phyloP scores from a whole-genome alignment of 495 filamentous ascomycete genomes.

The Podospora australis region DNA sequence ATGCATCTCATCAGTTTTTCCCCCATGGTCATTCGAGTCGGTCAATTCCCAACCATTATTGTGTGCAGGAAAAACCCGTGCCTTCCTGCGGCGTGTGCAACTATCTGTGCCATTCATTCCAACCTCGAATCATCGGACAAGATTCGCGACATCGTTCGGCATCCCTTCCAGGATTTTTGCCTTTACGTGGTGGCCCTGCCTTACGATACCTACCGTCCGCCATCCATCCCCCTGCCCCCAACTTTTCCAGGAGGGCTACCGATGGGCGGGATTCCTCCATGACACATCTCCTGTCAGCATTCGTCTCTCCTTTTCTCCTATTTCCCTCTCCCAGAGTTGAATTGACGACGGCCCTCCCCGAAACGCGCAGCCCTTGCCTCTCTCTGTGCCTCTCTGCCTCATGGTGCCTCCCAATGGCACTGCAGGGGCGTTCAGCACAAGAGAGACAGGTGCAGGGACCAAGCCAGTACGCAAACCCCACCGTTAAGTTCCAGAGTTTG shows the following conservation, averaged over 20 bases:
- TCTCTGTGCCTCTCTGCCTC: constrained; percentile 5
- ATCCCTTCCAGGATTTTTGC: too few species aligned
- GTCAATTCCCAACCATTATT: not conserved
- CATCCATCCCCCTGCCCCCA: too few species aligned
- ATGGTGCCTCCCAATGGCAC: constrained; percentile 4
- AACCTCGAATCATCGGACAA: not conserved
- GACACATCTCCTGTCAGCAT: too few species aligned
- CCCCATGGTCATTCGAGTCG: not conserved
- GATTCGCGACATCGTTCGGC: too few species aligned
- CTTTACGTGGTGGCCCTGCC: too few species aligned
- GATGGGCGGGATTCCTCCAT: too few species aligned
- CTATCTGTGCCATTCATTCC: not conserved
- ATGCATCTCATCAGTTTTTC: not conserved
- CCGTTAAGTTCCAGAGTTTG: not conserved
- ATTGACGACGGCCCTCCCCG: not conserved
- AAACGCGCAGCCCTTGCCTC: constrained; percentile 5
- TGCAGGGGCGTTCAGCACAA: constrained; percentile 1
- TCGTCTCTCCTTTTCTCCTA: not conserved
- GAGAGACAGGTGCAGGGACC: constrained; percentile 1
- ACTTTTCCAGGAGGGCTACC: too few species aligned
- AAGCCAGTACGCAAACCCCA: not conserved
- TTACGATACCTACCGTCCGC: too few species aligned
- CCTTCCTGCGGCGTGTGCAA: not conserved
- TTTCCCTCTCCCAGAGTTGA: not conserved
- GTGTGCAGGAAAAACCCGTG: not conserved